These are phyloP conservation scores for Trypanosoma brucei DNA, from an alignment of 208 protist genomes.

Conservation along the genomic window DNA sequence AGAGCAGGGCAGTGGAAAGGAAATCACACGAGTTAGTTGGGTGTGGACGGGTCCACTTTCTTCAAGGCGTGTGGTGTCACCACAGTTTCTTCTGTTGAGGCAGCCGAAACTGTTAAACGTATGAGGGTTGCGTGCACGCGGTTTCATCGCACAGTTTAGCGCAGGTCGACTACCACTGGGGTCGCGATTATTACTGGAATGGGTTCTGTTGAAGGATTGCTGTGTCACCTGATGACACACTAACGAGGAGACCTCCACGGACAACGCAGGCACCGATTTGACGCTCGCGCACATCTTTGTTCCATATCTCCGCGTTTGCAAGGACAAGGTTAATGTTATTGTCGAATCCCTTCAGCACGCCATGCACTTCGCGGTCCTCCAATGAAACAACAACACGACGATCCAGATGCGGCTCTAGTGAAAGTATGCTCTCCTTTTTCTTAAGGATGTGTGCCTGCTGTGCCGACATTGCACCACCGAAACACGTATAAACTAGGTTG, in stretches of 20 bases:
- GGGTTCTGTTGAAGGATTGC: constrained; percentile 37
- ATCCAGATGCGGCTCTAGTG: constrained; percentile 74
- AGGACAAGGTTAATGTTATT: constrained; percentile 82
- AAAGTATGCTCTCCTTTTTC: constrained; percentile 73
- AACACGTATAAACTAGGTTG: neutral
- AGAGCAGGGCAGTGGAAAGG: too few species aligned
- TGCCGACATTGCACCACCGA: constrained; percentile 37
- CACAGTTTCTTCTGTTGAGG: too few species aligned
- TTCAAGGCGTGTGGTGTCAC: too few species aligned
- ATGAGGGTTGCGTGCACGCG: too few species aligned
- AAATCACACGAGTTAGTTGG: too few species aligned
- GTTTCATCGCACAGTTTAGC: too few species aligned
- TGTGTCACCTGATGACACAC: constrained; percentile 64
- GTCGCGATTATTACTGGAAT: constrained; percentile 9
- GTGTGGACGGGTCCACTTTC: too few species aligned
- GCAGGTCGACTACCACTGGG: too few species aligned
- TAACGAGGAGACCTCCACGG: constrained; percentile 49
- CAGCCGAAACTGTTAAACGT: too few species aligned
- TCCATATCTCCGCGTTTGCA: constrained; percentile 67
- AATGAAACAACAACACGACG: constrained; percentile 59
- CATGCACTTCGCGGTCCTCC: constrained; percentile 43
- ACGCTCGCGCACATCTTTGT: constrained; percentile 32
- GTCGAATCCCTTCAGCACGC: constrained; percentile 83
- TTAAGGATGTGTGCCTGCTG: constrained; percentile 66
- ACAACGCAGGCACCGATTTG: constrained; percentile 69